Base-by-base conservation (phyloP, 306 rosid species). In the Lathyrus sativus region DNA sequence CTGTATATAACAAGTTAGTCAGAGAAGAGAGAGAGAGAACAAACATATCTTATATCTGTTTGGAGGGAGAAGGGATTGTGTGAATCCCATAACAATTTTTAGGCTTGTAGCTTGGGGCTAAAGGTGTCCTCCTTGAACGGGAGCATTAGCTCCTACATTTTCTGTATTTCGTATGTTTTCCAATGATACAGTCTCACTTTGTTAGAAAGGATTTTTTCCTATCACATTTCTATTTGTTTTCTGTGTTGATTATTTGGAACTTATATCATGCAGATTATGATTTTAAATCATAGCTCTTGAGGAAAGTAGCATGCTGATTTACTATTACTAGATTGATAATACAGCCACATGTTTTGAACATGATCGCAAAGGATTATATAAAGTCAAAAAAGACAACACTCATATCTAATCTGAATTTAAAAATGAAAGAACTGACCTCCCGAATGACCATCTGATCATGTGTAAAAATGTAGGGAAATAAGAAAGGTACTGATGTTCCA, bases 401-500 rank as follows among this genome's bases (percentile, higher is more conserved):
- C 49, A 41, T 4, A 7, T 43, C 41, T 13, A 53, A 53, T 54
- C 22, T 65, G 12, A 11, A 58, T 33, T 60, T 64, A n/a, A 44
- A 61, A 62, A 50, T 14, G 64, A 60, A 73, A 68, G 73, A 61
- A 79, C 88, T 35, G 26, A 89, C 96, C 96, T 88, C 95, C 58
- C 69, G 88, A 64, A 88, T 75, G 79, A 92, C 82, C 73, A 71
- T 83, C 80, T 62, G 85, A 85, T 92, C 98, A 67, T 69, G 85
- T 6, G 98, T 89, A 78, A 88, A 92, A 57, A 88, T 65, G 53
- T 74, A 70, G 57, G 98, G 96, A 78, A 92, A 83, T 46, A 92
- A 76, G 91, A 89, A 83, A 71, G 90, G 93, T 75, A 92, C 74
- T 24, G 69, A 73, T 45, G 93, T 92, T 77, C 98, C 98, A 75